Evolutionary conservation across 345 rosid genomes (phyloP).

Genomic region (Combretum micranthum): DNA sequence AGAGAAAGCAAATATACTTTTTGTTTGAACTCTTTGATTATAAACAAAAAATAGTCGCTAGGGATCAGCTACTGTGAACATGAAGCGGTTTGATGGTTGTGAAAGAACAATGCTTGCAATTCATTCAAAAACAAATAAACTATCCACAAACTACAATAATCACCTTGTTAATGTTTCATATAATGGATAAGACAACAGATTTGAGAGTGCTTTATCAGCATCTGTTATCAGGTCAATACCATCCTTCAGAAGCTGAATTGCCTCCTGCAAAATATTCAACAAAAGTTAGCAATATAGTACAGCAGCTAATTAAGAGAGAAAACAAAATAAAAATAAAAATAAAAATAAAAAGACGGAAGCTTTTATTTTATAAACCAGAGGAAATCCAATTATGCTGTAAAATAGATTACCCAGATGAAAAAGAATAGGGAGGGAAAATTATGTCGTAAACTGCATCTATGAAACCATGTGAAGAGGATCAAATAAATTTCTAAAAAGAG

Average conservation of each 20-base stretch:
- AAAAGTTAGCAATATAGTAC: background rate
- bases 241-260: conserved; percentile 81
- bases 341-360: too few relatives aligned
- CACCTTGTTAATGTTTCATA: conserved; percentile 62
- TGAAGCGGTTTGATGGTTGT: too few relatives aligned
- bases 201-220: conserved; percentile 69
- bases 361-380: too few relatives aligned
- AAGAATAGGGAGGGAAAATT: too few relatives aligned
- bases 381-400: too few relatives aligned
- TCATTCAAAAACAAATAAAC: background rate
- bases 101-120: too few relatives aligned
- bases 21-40: too few relatives aligned
- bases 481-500: background rate
- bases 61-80: too few relatives aligned
- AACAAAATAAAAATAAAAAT: too few relatives aligned
- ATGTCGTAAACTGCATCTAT: background rate
- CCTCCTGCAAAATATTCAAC: conserved; percentile 45
- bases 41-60: too few relatives aligned
- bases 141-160: conserved; percentile 8
- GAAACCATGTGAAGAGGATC: background rate
- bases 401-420: too few relatives aligned
- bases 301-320: background rate
- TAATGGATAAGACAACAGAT: conserved; percentile 82
- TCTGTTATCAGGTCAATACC: conserved; percentile 91
- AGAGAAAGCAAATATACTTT: too few relatives aligned